Percentiles rank a stretch among this genome's conserved stretches.
phyloP scores from a whole-genome alignment of 306 rosid species.

The Rosa multiflora region DNA sequence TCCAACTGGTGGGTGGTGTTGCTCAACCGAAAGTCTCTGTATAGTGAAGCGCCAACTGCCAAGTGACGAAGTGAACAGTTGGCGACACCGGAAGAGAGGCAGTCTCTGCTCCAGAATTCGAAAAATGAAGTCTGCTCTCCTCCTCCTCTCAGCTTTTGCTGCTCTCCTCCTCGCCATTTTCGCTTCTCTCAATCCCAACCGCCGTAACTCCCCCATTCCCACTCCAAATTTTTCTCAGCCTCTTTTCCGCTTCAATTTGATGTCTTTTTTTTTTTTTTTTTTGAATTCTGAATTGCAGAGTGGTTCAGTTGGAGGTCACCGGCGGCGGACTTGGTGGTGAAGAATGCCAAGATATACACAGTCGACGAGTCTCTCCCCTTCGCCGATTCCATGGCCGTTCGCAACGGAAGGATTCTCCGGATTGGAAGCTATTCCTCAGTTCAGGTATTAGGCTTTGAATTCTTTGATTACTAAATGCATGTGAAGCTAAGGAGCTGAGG shows the following conservation, averaged over 20 bases:
- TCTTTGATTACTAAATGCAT: no score
- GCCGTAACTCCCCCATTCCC: neutral
- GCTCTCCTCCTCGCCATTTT: slow-evolving; percentile 39
- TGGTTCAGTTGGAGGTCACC: slow-evolving; percentile 30
- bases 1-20: no score
- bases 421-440: slow-evolving; percentile 60
- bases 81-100: no score
- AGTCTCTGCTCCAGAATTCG: no score
- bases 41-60: no score
- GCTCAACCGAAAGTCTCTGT: no score
- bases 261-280: no score
- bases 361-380: slow-evolving; percentile 71
- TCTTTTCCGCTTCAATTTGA: neutral
- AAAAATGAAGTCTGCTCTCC: slow-evolving; percentile 16
- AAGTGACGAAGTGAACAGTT: no score
- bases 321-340: slow-evolving; percentile 57
- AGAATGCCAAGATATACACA: slow-evolving; percentile 63
- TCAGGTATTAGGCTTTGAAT: slow-evolving; percentile 28
- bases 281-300: slow-evolving; percentile 12
- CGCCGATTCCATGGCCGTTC: slow-evolving; percentile 74
- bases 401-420: slow-evolving; percentile 61
- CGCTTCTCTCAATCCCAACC: slow-evolving; percentile 15
- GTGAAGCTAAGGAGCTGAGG: neutral
- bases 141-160: slow-evolving; percentile 29
- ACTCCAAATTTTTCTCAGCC: neutral